Evolutionary conservation across 306 rosid species (phyloP), one percentile per base, ranked within the genome.

Genomic region (Vigna trinervia): DNA sequence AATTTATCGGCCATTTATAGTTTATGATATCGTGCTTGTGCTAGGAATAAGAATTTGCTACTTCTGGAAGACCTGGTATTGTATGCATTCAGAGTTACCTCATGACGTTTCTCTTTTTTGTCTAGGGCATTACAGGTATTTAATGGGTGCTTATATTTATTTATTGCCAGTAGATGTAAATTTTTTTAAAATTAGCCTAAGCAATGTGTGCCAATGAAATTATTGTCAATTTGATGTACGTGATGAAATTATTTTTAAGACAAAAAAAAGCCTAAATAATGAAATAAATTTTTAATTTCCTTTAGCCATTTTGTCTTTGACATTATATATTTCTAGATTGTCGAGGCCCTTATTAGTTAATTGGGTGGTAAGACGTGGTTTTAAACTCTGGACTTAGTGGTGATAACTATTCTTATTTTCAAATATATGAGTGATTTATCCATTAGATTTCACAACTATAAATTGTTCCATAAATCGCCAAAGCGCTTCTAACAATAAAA

Each of bases 41-140:
- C 34, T 78, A 71, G 62, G 58, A 85, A 81, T 75, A 81, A 84
- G 58, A 39, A 14, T 56, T 69, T 68, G 73, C 78, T 52, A 59
- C 61, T 30, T 4, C 61, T 47, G 39, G 51, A 22, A 65, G 69
- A 65, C n/a, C 12, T 76, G 61, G 8, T 56, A 56, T 75, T 77
- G 32, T 59, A 65, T 41, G 69, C 60, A 28, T 39, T 71, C 51
- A 47, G 54, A 38, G 54, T 69, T 36, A 12, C 72, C 43, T 43
- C 43, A 30, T 62, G 67, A 58, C 71, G 51, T 50, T 62, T 50
- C 54, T 58, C 59, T 39, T 68, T 8, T 50, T 17, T 45, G 1
- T 80, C 64, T 34, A 47, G 17, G 57, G 28, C 36, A 36, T 17
- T 68, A 41, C 19, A 28, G 17, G 48, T 12, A 43, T n/a, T 66